These are phyloP conservation scores for Naegleria gruberi DNA, from an alignment of 208 protist genomes.

Conservation along the genomic window DNA sequence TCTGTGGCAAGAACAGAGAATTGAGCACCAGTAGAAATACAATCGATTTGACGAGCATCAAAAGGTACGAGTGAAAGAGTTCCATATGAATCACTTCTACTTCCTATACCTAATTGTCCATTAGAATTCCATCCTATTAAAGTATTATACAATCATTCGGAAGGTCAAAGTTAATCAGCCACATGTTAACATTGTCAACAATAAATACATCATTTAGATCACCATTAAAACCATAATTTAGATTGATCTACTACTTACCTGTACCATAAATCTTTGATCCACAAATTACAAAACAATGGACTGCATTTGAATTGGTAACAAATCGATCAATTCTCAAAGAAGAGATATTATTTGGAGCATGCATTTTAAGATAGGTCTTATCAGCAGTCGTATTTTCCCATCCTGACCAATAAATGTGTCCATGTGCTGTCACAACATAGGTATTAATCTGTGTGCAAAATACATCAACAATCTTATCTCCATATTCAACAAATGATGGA, in stretches of 20 bases:
- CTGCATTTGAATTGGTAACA: not conserved
- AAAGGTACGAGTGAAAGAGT: not conserved
- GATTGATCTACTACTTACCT: too few relatives aligned
- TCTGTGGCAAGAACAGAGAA: not conserved
- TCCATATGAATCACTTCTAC: not conserved
- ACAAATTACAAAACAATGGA: not conserved
- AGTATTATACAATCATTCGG: too few relatives aligned
- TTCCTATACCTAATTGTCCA: not conserved
- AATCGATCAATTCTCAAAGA: not conserved
- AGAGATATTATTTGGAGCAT: not conserved
- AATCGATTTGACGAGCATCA: not conserved
- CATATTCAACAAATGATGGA: not conserved
- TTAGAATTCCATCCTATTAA: not conserved
- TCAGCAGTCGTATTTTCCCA: not conserved
- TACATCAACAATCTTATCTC: not conserved
- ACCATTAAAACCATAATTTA: too few relatives aligned
- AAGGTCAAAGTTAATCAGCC: too few relatives aligned
- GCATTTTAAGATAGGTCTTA: not conserved
- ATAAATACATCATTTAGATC: too few relatives aligned
- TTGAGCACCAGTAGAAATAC: not conserved
- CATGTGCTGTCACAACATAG: not conserved
- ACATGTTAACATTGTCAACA: too few relatives aligned
- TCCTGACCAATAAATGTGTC: not conserved
- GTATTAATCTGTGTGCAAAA: slow-evolving; percentile 3
- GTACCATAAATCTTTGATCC: too few relatives aligned